Evolutionary conservation across 805 yeast genomes (phyloP).

Genomic region (Candida gorgasii): DNA sequence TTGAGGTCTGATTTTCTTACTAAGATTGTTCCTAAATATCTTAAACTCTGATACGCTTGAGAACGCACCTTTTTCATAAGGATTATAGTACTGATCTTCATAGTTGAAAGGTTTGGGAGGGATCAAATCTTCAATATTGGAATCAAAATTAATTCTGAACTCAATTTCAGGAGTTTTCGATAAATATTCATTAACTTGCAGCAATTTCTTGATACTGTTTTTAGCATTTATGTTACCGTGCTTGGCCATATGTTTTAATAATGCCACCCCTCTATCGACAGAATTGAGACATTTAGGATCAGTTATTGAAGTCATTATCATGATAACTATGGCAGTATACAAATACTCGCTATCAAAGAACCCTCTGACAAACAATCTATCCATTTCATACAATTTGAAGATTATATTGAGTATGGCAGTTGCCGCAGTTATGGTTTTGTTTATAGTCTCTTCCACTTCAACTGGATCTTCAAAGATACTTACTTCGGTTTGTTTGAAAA

Average conservation of each 20-base stretch:
- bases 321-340: constrained; percentile 31
- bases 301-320: constrained; percentile 27
- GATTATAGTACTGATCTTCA: constrained; percentile 15
- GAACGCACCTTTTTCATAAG: constrained; percentile 14
- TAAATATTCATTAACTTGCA: constrained; percentile 25
- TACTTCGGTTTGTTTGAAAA: constrained; percentile 26
- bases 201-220: constrained; percentile 29
- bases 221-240: constrained; percentile 37
- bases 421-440: constrained; percentile 30
- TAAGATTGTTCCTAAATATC: constrained; percentile 8
- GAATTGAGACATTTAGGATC: constrained; percentile 16
- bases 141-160: constrained; percentile 21
- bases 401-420: constrained; percentile 31
- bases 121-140: constrained; percentile 16
- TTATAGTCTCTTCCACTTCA: constrained; percentile 27
- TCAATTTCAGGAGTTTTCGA: constrained; percentile 25
- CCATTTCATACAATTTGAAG: constrained; percentile 26
- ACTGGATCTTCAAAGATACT: constrained; percentile 23
- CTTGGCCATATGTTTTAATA: constrained; percentile 35
- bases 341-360: constrained; percentile 44
- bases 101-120: constrained; percentile 6
- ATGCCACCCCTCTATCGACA: constrained; percentile 28
- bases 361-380: constrained; percentile 34
- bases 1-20: constrained; percentile 1
- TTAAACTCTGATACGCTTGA: constrained; percentile 14